Evolutionary conservation across 345 rosid genomes (phyloP), one percentile per base, ranked within the genome.

Genomic region (Acer saccharum): DNA sequence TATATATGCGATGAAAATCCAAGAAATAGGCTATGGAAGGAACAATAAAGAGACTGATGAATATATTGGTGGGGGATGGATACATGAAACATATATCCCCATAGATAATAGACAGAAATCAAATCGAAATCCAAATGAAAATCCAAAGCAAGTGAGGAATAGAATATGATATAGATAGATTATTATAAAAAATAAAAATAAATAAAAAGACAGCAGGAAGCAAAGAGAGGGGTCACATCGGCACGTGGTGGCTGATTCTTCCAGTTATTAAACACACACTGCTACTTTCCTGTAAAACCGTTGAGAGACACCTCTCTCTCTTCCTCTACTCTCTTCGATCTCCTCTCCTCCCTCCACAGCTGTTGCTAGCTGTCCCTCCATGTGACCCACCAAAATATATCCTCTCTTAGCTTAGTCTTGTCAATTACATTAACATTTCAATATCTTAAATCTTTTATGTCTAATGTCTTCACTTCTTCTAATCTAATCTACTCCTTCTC

Each of bases 321-420:
- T 3, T 21, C 0, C 27, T 3, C 58, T 12, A 2, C 55, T 4
- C 55, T 8, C n/a, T 1, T 17, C 25, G 25, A 23, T 23, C 1
- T 9, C 9, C 62, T 60, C 27, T 11, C 65, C 69, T 68, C 60
- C 16, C 29, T 46, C 75, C 80, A 78, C 84, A 88, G 89, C 89
- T 88, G 91, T 87, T 75, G 88, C 91, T 82, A 88, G 91, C 91
- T 88, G 91, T 88, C 86, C 76, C 78, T 69, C 91, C 88, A 86
- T 84, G 89, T 86, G 89, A 81, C 84, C 86, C 83, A 66, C 82
- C 76, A 13, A 60, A 46, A 43, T 43, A 43, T 43, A 43, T 43
- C 10, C 46, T 43, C 46, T 43, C 10, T 43, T 43, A 5, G 8
- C 44, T 41, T 41, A 6, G 10, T 43, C 46, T 43, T 43, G 0